These are phyloP conservation scores for Colletotrichum lentis DNA, from an alignment of 2,329 filamentous ascomycete species.

Conservation along the genomic window DNA sequence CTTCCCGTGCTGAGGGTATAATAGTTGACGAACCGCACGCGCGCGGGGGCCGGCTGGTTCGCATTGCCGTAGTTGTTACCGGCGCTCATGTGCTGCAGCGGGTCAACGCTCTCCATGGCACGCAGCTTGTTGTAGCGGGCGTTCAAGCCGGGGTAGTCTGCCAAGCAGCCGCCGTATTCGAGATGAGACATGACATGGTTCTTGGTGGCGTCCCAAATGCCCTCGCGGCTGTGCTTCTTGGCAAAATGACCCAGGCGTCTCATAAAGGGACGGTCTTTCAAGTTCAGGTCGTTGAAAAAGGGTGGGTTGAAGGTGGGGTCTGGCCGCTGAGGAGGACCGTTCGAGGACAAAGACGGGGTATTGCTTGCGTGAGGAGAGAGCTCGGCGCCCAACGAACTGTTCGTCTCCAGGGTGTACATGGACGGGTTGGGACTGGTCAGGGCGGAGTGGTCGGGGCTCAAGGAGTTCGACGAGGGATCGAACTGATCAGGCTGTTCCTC, in stretches of 20 bases:
- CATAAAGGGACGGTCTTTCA: conserved; percentile 75
- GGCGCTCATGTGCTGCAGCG: conserved; percentile 49
- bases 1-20: conserved; percentile 86
- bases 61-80: conserved; percentile 40
- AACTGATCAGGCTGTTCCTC: conserved; percentile 40
- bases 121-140: conserved; percentile 74
- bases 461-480: conserved; percentile 19
- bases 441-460: conserved; percentile 35
- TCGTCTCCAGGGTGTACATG: conserved; percentile 40
- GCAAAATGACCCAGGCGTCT: conserved; percentile 77
- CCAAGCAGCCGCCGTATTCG: conserved; percentile 82
- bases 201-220: conserved; percentile 73
- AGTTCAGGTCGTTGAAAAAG: conserved; percentile 76
- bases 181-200: conserved; percentile 80
- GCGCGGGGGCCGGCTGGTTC: conserved; percentile 49
- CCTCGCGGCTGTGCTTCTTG: conserved; percentile 78
- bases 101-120: conserved; percentile 75
- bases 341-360: conserved; percentile 26
- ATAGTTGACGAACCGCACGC: conserved; percentile 86
- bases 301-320: conserved; percentile 78
- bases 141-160: conserved; percentile 76
- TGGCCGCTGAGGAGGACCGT: conserved; percentile 37
- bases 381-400: conserved; percentile 38
- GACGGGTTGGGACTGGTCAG: conserved; percentile 42
- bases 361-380: conserved; percentile 37